phyloP scores from a whole-genome alignment of 352 stramenopile genomes.

The Globisporangium carolinianum region DNA sequence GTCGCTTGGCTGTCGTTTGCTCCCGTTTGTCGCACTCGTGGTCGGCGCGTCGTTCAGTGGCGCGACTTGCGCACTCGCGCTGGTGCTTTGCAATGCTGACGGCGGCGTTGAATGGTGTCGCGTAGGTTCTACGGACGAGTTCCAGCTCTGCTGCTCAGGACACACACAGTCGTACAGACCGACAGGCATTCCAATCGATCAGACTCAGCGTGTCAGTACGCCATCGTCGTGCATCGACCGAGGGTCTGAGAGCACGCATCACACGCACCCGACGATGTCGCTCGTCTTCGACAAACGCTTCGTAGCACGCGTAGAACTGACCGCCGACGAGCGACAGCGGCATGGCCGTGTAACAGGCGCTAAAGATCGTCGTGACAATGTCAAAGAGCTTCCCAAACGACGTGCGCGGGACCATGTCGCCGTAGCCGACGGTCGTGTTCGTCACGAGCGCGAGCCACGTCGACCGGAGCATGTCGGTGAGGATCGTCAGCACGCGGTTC shows the following conservation, averaged over 20 bases:
- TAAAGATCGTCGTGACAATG: constrained; percentile 43
- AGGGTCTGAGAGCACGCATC: neutral
- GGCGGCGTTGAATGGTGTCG: too few species aligned
- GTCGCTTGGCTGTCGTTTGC: too few species aligned
- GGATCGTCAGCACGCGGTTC: constrained; percentile 20
- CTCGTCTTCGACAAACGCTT: constrained; percentile 30
- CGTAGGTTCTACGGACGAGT: neutral
- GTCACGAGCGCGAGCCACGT: constrained; percentile 44
- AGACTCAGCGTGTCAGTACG: neutral
- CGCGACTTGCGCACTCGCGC: too few species aligned
- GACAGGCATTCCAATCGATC: neutral
- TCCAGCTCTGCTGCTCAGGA: neutral
- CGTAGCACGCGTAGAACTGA: constrained; percentile 62
- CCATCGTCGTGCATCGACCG: neutral
- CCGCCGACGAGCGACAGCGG: constrained; percentile 45
- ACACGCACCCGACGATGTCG: constrained; percentile 15
- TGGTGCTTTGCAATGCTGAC: too few species aligned
- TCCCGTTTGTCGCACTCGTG: too few species aligned
- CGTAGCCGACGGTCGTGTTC: constrained; percentile 49
- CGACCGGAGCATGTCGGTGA: constrained; percentile 39
- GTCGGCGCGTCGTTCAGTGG: too few species aligned
- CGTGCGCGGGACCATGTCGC: constrained; percentile 33
- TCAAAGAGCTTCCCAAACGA: constrained; percentile 36
- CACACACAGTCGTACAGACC: neutral
- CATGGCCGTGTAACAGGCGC: constrained; percentile 55